A percentile compares a stretch with the other conserved stretches of the same genome.
phyloP scores from a whole-genome alignment of 345 rosid genomes.

The Pseudoturritis turrita region DNA sequence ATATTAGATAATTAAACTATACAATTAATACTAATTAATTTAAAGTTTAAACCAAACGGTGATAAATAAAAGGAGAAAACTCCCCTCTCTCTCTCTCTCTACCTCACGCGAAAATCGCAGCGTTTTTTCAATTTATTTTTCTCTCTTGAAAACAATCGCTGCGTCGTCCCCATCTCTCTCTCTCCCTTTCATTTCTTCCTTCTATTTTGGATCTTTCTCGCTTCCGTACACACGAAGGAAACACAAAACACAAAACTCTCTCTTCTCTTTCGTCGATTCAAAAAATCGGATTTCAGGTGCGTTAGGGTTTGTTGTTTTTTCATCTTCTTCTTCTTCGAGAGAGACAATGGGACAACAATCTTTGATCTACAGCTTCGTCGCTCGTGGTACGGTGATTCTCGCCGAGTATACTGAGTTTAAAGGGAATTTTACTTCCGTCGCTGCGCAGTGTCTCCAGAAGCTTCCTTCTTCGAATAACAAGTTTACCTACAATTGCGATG shows the following conservation, averaged over 20 bases:
- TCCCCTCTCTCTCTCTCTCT: neutral
- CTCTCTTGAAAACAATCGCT: neutral
- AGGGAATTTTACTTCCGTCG: conserved; percentile 64
- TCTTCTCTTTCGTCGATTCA: neutral
- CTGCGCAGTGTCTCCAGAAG: conserved; percentile 68
- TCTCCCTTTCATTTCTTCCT: conserved; percentile 14
- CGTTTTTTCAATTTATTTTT: neutral
- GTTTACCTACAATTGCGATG: conserved; percentile 71
- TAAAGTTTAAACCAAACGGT: neutral
- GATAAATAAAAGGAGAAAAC: neutral
- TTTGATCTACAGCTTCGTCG: conserved; percentile 68
- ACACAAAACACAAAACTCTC: neutral
- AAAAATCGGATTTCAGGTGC: neutral
- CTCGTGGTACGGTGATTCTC: conserved; percentile 63
- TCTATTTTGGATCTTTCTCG: conserved; percentile 28
- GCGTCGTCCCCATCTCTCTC: conserved; percentile 31
- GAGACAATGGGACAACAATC: conserved; percentile 54
- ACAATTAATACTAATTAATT: neutral
- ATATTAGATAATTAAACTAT: neutral
- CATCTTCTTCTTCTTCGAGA: neutral
- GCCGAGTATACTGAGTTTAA: conserved; percentile 61
- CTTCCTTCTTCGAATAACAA: conserved; percentile 61
- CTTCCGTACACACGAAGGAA: conserved; percentile 20
- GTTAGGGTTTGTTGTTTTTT: conserved; percentile 4
- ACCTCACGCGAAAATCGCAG: neutral